Evolutionary conservation across 106 monocot genomes (phyloP).

Genomic region (Amphibolis antarctica): DNA sequence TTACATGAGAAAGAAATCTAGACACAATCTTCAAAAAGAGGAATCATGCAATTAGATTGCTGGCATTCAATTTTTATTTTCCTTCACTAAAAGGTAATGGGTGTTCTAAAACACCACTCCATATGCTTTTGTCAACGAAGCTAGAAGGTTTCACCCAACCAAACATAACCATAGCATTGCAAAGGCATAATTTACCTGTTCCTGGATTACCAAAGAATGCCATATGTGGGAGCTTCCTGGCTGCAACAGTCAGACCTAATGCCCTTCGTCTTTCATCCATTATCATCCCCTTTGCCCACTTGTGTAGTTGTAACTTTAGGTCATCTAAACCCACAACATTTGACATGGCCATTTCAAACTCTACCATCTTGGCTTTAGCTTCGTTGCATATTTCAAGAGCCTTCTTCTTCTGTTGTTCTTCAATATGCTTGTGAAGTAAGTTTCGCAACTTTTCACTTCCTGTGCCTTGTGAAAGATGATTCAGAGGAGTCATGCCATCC

Average conservation of each 20-base stretch:
- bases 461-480: slow-evolving; percentile 41
- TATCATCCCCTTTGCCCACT: slow-evolving; percentile 91
- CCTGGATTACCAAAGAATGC: slow-evolving; percentile 96
- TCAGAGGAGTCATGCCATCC: slow-evolving; percentile 68
- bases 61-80: no score
- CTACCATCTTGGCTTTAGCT: slow-evolving; percentile 49
- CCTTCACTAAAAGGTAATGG: no score
- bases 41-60: no score
- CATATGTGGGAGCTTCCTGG: slow-evolving; percentile 79
- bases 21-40: no score
- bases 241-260: slow-evolving; percentile 58
- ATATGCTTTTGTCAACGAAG: no score
- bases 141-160: no score
- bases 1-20: background rate
- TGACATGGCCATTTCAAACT: slow-evolving; percentile 69
- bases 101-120: no score
- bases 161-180: background rate
- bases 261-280: slow-evolving; percentile 85
- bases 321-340: slow-evolving; percentile 65
- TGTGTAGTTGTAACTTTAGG: slow-evolving; percentile 58
- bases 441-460: slow-evolving; percentile 38
- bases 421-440: slow-evolving; percentile 41
- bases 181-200: slow-evolving; percentile 40
- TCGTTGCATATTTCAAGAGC: slow-evolving; percentile 44
- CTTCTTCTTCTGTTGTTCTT: slow-evolving; percentile 54